Base-by-base conservation (phyloP, 2,329 filamentous ascomycete species). In the Aaosphaeria arxii region DNA sequence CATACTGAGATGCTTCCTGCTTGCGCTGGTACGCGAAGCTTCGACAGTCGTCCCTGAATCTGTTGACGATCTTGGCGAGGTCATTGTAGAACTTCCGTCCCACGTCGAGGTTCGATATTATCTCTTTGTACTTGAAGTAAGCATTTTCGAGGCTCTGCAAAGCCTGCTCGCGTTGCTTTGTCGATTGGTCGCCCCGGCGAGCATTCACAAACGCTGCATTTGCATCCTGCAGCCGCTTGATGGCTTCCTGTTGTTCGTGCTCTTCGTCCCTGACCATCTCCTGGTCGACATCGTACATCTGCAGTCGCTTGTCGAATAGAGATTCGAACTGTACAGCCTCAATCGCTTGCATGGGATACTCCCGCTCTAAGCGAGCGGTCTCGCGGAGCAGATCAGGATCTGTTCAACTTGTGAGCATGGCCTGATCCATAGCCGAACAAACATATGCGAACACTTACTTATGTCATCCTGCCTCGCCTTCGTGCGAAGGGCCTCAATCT, bases 51-150 rank as follows among this genome's bases (percentile, higher is more conserved):
- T 96, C 92, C 13, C 91, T 80, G 67, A 96, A 97, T 7, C 86
- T 79, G 35, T 84, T 86, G 1, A 96, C 88, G 53, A 97, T 91
- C 70, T 87, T 89, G 42, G 88, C 89, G 4, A 99, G 79, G 63
- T 97, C 91, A 58, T 99, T 99, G 75, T 97, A 99, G 67, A 99
- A 99, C 67, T 94, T 96, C 45, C 92, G 80, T 1, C 90, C 94
- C 0, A 88, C 89, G 56, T 97, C 92, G 3, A 96, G 79, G 64
- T 97, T 96, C 55, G 83, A 89, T 48, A 96, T 84, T 48, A 97
- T 89, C 68, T 99, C 92, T 72, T 96, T 96, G 76, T 97, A 97
- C 72, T 92, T 95, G 70, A 91, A 85, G 67, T 95, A 97, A 1
- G 90, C 92, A 54, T 88, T 91, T 69, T 97, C 92, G 7, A 99